phyloP scores from a whole-genome alignment of 179 eudicot species.

The Corrigiola litoralis region DNA sequence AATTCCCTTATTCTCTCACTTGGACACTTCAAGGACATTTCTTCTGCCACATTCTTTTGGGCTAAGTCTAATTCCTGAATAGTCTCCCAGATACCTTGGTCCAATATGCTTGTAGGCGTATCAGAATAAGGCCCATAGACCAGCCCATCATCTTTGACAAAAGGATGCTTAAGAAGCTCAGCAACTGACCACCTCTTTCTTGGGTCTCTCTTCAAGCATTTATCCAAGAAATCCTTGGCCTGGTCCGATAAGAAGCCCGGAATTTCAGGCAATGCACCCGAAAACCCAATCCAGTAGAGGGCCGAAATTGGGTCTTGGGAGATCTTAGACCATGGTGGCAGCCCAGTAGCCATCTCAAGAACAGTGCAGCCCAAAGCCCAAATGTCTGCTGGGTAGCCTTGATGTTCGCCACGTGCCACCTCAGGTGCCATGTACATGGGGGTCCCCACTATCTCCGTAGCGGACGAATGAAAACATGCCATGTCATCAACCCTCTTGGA shows the following conservation, averaged over 20 bases:
- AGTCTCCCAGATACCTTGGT: constrained; percentile 19
- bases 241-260: constrained; percentile 23
- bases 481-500: constrained; percentile 35
- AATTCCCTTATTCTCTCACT: constrained; percentile 20
- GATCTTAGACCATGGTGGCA: constrained; percentile 27
- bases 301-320: constrained; percentile 27
- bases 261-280: constrained; percentile 18
- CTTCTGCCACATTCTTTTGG: background rate
- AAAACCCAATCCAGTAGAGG: constrained; percentile 29
- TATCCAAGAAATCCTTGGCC: constrained; percentile 28
- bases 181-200: constrained; percentile 31
- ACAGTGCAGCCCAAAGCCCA: constrained; percentile 43
- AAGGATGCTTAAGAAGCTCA: constrained; percentile 39
- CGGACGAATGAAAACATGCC: constrained; percentile 1
- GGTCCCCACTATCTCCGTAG: constrained; percentile 23
- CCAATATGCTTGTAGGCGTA: constrained; percentile 36
- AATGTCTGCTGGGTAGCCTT: constrained; percentile 27
- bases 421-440: constrained; percentile 44
- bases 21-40: background rate
- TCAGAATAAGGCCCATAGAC: constrained; percentile 1
- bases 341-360: constrained; percentile 37
- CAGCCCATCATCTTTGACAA: constrained; percentile 15
- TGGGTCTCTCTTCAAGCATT: constrained; percentile 30
- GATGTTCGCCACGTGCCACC: constrained; percentile 41
- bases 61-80: background rate